Evolutionary conservation across 1,139 yeast species (phyloP), one percentile per base, ranked within the genome.

Genomic region (Candida smagusa): DNA sequence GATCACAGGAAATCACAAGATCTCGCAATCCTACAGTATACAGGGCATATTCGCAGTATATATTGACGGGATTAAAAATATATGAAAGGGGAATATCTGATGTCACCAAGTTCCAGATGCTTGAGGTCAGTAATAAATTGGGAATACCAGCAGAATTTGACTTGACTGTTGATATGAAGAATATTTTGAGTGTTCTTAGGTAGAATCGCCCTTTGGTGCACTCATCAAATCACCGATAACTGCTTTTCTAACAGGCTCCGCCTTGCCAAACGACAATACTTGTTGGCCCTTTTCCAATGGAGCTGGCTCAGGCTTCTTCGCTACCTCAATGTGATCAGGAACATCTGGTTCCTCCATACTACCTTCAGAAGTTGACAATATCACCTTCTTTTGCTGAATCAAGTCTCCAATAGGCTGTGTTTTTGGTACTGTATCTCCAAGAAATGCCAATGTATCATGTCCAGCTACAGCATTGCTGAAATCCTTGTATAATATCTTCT

Each of bases 401-500:
- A 84, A 64, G 13, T 74, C 73, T 12, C 74, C 74, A 31, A 84
- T 57, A 4, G 78, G 72, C 16, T 68, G 71, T 0, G 84, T 74
- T 50, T 77, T 77, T 7, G 94, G 94, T 4, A 83, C 77, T 1
- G 84, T 74, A 46, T 83, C 89, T 36, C 71, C 61, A 45, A 90
- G 67, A 54, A 90, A 90, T 36, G 73, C 71, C 41, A 87, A 72
- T 27, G 84, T 74, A 38, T 85, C 95, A 44, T 77, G 79, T 37
- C 73, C 69, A 13, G 74, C 56, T 1, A 87, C 95, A 2, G 88
- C 90, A 27, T 72, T 69, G 30, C 94, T 79, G 53, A 88, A 74
- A 56, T 90, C 96, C 40, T 77, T 76, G 58, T 89, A 89, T 35
- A 71, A 73, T 21, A 87, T 63, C 49, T 82, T 83, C 64, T 84